Evolutionary conservation across 2,329 filamentous ascomycete species (phyloP).

Genomic region (Penicillium freii): DNA sequence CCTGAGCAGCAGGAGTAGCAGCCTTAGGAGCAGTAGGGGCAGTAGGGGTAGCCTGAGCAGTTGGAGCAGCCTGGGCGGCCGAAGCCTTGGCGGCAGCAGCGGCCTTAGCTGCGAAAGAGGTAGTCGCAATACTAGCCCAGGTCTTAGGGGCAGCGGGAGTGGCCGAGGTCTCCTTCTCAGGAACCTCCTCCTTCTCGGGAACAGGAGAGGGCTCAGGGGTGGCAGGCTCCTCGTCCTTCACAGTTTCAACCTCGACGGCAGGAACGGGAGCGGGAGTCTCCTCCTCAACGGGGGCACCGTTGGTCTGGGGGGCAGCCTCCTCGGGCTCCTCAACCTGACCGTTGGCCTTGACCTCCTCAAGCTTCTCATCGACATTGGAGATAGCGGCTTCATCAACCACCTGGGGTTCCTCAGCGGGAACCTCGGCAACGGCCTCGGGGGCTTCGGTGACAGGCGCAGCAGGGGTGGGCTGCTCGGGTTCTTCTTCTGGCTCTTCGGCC

Average conservation of each 20-base stretch:
- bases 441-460: constrained; percentile 44
- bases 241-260: constrained; percentile 41
- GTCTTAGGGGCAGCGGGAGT: constrained; percentile 56
- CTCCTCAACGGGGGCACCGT: constrained; percentile 27
- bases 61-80: constrained; percentile 39
- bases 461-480: constrained; percentile 45
- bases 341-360: constrained; percentile 62
- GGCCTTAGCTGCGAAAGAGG: constrained; percentile 36
- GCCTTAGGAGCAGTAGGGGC: constrained; percentile 33
- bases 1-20: constrained; percentile 32
- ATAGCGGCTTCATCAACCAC: constrained; percentile 46
- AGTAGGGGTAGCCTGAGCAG: constrained; percentile 29
- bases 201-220: constrained; percentile 59
- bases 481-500: constrained; percentile 66
- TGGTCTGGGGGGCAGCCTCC: constrained; percentile 38
- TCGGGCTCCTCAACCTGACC: constrained; percentile 39
- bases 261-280: constrained; percentile 24
- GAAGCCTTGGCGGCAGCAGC: constrained; percentile 36
- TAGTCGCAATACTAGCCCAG: constrained; percentile 60
- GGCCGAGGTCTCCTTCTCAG: constrained; percentile 53
- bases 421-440: constrained; percentile 35
- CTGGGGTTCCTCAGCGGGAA: constrained; percentile 30
- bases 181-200: constrained; percentile 43
- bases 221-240: constrained; percentile 63
- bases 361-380: constrained; percentile 68